Conservation (phyloP, 2,329 filamentous ascomycete species). For the Exophiala lecanii-corni region DNA sequence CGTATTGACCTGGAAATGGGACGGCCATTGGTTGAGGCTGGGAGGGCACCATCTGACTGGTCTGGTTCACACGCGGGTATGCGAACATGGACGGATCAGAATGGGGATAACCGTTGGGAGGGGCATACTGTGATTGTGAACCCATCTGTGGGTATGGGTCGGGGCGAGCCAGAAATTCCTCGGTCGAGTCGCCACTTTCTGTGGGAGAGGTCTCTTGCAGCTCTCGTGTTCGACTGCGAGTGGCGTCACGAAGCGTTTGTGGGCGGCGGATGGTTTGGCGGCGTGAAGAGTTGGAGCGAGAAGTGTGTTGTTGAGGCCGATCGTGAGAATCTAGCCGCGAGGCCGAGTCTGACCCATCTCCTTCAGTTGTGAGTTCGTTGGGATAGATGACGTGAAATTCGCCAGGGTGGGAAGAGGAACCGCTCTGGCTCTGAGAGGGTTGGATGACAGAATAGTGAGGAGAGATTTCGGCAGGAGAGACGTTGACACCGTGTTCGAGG, state of each 20-base stretch:
- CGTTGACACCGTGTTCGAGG: constrained; percentile 40
- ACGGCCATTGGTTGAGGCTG: constrained; percentile 20
- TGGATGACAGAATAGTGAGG: constrained; percentile 24
- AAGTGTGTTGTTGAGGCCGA: constrained; percentile 16
- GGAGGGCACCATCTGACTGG: constrained; percentile 23
- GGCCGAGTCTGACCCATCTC: constrained; percentile 44
- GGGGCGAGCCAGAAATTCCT: constrained; percentile 50
- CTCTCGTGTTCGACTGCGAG: constrained; percentile 16
- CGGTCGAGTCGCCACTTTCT: constrained; percentile 60
- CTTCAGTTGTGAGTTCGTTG: constrained; percentile 35
- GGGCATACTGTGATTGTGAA: constrained; percentile 26
- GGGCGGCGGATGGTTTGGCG: constrained; percentile 36
- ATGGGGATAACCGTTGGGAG: constrained; percentile 33
- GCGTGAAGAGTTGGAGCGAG: constrained; percentile 33
- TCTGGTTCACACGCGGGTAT: constrained; percentile 27
- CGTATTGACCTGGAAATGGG: constrained; percentile 16
- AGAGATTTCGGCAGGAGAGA: constrained; percentile 32
- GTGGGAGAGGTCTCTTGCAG: constrained; percentile 31
- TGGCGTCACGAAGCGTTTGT: constrained; percentile 43
- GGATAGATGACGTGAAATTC: constrained; percentile 34
- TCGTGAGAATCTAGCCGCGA: constrained; percentile 21
- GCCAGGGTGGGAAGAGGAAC: constrained; percentile 24
- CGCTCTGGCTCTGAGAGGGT: constrained; percentile 23
- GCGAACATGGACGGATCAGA: constrained; percentile 37
- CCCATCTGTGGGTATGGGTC: constrained; percentile 22